Percentiles rank a stretch among this genome's conserved stretches.
Conservation (phyloP, 2,329 filamentous ascomycete species). For the Alternaria dauci region DNA sequence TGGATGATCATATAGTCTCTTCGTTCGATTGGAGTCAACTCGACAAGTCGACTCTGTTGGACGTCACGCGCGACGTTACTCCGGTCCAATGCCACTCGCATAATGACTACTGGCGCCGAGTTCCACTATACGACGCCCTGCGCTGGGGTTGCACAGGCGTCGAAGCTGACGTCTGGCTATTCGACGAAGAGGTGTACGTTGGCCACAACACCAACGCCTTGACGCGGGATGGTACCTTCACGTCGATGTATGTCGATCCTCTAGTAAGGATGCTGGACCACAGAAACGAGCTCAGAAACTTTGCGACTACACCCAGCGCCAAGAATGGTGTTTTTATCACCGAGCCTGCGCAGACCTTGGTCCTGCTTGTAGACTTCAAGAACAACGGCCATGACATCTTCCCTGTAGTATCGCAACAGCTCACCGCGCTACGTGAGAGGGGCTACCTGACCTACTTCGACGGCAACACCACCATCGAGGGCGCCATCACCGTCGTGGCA, state of each 20-base stretch:
- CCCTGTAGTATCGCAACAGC: constrained; percentile 51
- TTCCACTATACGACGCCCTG: constrained; percentile 65
- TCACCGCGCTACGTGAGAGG: constrained; percentile 58
- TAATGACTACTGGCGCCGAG: constrained; percentile 66
- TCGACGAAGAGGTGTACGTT: constrained; percentile 63
- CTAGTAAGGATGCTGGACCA: constrained; percentile 59
- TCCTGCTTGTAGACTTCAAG: constrained; percentile 64
- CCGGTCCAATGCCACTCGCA: constrained; percentile 65
- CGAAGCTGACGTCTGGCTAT: constrained; percentile 67
- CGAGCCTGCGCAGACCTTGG: constrained; percentile 58
- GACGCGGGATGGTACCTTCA: constrained; percentile 58
- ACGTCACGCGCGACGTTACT: constrained; percentile 59
- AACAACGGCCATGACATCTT: constrained; percentile 49
- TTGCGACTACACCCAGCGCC: constrained; percentile 36
- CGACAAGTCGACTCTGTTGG: constrained; percentile 53
- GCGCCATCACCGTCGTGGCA: constrained; percentile 63
- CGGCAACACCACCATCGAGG: constrained; percentile 50
- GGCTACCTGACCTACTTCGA: constrained; percentile 62
- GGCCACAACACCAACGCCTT: constrained; percentile 62
- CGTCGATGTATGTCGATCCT: constrained; percentile 62
- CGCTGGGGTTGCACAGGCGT: constrained; percentile 63
- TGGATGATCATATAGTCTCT: constrained; percentile 45
- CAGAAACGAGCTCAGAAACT: constrained; percentile 56
- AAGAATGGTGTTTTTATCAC: constrained; percentile 62
- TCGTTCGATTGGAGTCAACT: constrained; percentile 55